phyloP scores from a whole-genome alignment of 2,329 filamentous ascomycete species.

The Nigrograna mackinnonii region DNA sequence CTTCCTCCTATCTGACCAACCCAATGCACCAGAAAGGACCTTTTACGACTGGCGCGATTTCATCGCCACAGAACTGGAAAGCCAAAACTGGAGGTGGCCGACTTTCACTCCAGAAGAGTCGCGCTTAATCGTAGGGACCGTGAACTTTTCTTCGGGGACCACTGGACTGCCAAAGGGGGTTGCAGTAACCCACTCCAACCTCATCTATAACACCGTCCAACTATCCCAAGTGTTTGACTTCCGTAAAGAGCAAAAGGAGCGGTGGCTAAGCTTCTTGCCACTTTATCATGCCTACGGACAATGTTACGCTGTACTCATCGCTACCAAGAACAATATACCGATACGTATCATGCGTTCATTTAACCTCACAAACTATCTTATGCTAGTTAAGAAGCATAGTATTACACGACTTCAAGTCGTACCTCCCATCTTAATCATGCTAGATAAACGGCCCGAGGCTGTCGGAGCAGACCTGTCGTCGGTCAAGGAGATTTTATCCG shows the following conservation, averaged over 20 bases:
- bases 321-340: slow-evolving; percentile 44
- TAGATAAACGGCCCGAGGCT: slow-evolving; percentile 77
- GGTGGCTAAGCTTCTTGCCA: slow-evolving; percentile 47
- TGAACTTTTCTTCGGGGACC: slow-evolving; percentile 40
- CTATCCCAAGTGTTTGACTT: slow-evolving; percentile 29
- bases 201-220: slow-evolving; percentile 46
- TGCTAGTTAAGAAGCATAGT: slow-evolving; percentile 68
- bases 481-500: slow-evolving; percentile 60
- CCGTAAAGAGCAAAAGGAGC: slow-evolving; percentile 23
- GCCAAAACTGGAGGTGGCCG: slow-evolving; percentile 47
- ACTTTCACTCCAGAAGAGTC: slow-evolving; percentile 42
- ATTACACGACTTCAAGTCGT: slow-evolving; percentile 79
- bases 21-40: too few species aligned
- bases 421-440: slow-evolving; percentile 76
- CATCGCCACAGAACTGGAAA: slow-evolving; percentile 20
- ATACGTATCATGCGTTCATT: slow-evolving; percentile 73
- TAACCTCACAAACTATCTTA: slow-evolving; percentile 74
- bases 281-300: slow-evolving; percentile 50
- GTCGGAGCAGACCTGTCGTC: too few species aligned
- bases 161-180: slow-evolving; percentile 51
- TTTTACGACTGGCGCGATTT: too few species aligned
- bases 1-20: slow-evolving; percentile 53
- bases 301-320: too few species aligned
- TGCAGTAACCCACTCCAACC: slow-evolving; percentile 48
- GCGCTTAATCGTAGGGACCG: slow-evolving; percentile 19